A percentile compares a stretch with the other conserved stretches of the same genome.
phyloP scores from a whole-genome alignment of 2,329 filamentous ascomycete species.

The Tolypocladium pustulatum region DNA sequence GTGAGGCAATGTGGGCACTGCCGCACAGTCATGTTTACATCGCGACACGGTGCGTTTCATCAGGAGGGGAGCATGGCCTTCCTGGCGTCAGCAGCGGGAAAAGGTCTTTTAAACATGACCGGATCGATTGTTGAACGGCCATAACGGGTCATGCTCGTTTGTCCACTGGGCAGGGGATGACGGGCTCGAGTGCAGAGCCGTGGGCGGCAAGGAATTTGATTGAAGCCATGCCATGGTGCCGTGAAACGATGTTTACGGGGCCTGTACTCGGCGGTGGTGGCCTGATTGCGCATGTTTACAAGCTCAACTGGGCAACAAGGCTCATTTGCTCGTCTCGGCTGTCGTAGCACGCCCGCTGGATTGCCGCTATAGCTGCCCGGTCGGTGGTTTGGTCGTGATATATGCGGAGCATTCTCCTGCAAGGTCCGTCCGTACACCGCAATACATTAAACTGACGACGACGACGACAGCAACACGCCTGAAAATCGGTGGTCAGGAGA shows the following conservation, averaged over 20 bases:
- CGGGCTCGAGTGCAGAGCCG: neutral
- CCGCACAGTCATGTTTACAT: neutral
- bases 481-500: neutral
- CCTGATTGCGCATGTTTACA: neutral
- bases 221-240: neutral
- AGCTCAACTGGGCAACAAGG: neutral
- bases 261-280: neutral
- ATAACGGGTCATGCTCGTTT: neutral
- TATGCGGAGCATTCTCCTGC: neutral
- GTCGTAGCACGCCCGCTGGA: neutral
- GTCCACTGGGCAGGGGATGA: neutral
- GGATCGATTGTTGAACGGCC: neutral
- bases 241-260: neutral
- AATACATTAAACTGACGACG: neutral
- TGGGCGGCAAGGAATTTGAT: neutral
- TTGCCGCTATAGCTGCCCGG: neutral
- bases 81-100: neutral
- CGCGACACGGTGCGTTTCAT: conserved; percentile 1
- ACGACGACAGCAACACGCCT: neutral
- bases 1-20: neutral
- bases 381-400: neutral
- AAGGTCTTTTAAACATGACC: neutral
- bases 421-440: neutral
- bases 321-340: neutral
- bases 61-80: neutral